Base-by-base conservation (phyloP, 139 green algal genomes). In the Eudorina sp. region DNA sequence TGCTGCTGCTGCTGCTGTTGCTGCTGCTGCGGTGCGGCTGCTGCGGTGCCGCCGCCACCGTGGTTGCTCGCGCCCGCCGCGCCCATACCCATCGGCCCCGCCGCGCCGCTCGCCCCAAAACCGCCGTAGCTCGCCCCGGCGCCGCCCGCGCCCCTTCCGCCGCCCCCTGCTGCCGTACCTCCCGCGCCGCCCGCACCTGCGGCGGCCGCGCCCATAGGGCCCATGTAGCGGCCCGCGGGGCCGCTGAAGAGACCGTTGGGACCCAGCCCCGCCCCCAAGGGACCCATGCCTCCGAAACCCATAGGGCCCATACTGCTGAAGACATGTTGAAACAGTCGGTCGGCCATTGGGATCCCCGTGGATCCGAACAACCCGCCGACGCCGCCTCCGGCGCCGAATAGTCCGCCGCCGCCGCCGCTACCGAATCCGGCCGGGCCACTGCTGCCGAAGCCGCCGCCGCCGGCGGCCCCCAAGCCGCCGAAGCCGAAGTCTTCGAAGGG, bases 131-230 rank as follows among this genome's bases (percentile, higher is more conserved):
- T 48, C 41, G 19, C n/a, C 21, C 40, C 81, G 34, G 2, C 60
- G 60, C 31, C 29, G 4, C 41, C 36, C 9, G 6, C 29, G 11
- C 36, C 36, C 16, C 25, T 11, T 7, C 73, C 46, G 55, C n/a
- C 38, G 36, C 4, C 43, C 4, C 4, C 19, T 75, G 66, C n/a
- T n/a, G n/a, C n/a, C n/a, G 14, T 25, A 25, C 34, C 6, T 0
- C 77, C 43, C 18, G 25, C 53, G 36, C 19, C 43, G 0, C 9
- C 9, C 38, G 38, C 31, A 0, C 21, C 25, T 3, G 60, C 80
- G 2, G 80, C 80, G 41, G 41, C 80, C 27, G 60, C 58, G 21
- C 78, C 78, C 78, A 85, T 85, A 29, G 78, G 78, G 43, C 76
- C 76, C 21, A 11, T 70, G 38, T 72, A 84, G 23, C 34, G 45